Conservation (phyloP, 441 rosid genomes). For the Breynia disticha region DNA sequence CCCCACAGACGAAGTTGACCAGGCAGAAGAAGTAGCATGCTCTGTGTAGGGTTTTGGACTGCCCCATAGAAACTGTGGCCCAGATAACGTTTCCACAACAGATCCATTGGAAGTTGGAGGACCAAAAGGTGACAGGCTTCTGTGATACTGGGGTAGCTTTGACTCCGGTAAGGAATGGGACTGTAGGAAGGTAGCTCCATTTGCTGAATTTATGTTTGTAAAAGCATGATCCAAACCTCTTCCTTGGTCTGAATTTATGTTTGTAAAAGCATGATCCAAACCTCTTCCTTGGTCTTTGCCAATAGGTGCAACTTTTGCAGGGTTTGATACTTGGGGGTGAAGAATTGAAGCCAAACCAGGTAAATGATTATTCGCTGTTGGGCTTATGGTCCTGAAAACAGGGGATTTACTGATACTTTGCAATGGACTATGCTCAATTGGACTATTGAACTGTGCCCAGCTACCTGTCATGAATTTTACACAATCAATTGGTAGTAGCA, state of each 20-base stretch:
- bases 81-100: constrained; percentile 66
- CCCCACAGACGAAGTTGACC: constrained; percentile 55
- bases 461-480: constrained; percentile 40
- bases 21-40: constrained; percentile 48
- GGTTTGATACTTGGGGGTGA: constrained; percentile 45
- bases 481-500: background rate
- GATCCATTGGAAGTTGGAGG: constrained; percentile 57
- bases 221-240: constrained; percentile 38
- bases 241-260: constrained; percentile 47
- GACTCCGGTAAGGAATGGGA: constrained; percentile 73
- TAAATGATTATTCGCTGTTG: constrained; percentile 47
- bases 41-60: constrained; percentile 61
- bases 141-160: constrained; percentile 48
- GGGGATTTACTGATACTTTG: constrained; percentile 72
- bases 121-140: constrained; percentile 52
- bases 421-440: constrained; percentile 61
- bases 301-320: constrained; percentile 65
- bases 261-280: constrained; percentile 30
- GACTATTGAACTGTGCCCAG: constrained; percentile 78
- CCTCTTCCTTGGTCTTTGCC: constrained; percentile 65
- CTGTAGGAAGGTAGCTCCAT: constrained; percentile 39
- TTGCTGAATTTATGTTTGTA: constrained; percentile 30
- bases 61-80: constrained; percentile 98
- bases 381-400: constrained; percentile 47
- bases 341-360: constrained; percentile 87